A percentile compares a stretch with the other conserved stretches of the same genome.
phyloP scores from a whole-genome alignment of 2,329 filamentous ascomycete species.

The Fusarium siculi region DNA sequence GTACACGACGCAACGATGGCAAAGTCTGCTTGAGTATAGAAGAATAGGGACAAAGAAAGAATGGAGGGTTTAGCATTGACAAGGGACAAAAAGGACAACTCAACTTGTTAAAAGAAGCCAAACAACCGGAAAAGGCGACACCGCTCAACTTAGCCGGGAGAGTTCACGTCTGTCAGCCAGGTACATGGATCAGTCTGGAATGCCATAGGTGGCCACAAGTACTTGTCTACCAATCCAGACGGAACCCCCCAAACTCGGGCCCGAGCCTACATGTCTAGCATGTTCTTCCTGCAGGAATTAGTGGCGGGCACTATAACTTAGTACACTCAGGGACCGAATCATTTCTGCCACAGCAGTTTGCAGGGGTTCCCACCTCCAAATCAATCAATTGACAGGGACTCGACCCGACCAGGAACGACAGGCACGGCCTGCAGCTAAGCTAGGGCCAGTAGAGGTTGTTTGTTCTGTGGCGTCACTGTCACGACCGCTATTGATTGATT shows the following conservation, averaged over 20 bases:
- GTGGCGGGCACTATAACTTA: constrained; percentile 40
- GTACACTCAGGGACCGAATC: constrained; percentile 10
- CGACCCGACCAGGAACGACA: background rate
- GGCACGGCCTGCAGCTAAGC: background rate
- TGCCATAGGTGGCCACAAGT: constrained; percentile 26
- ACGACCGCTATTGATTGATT: background rate
- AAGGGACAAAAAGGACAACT: constrained; percentile 35
- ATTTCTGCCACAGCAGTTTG: background rate
- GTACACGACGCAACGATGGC: constrained; percentile 3
- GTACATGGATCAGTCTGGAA: background rate
- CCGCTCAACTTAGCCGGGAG: constrained; percentile 19
- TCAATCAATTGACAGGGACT: background rate
- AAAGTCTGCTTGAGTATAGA: background rate
- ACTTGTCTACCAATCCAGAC: constrained; percentile 19
- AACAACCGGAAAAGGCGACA: constrained; percentile 21
- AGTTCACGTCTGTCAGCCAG: constrained; percentile 34
- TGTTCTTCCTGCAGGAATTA: constrained; percentile 11
- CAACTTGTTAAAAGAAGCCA: constrained; percentile 37
- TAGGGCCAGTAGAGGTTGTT: background rate
- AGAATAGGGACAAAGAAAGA: background rate
- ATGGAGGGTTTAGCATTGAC: background rate
- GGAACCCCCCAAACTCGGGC: background rate
- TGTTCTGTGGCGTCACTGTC: constrained; percentile 29
- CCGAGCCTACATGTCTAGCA: background rate
- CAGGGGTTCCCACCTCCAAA: constrained; percentile 2